phyloP scores from a whole-genome alignment of 2,329 filamentous ascomycete genomes.

The Stemphylium vesicarium region DNA sequence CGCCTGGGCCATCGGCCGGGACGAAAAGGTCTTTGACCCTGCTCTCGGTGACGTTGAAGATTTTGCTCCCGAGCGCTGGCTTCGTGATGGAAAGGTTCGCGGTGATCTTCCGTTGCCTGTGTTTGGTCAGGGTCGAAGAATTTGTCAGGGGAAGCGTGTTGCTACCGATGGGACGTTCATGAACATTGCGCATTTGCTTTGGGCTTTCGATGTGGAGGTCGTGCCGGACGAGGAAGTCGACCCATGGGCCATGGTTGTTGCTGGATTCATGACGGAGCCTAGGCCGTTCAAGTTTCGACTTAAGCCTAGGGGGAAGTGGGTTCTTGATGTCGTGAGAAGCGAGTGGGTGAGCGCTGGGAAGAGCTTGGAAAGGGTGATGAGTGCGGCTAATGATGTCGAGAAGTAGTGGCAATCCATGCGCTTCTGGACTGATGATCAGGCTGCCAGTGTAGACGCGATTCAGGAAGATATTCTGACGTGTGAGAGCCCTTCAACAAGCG shows the following conservation, averaged over 20 bases:
- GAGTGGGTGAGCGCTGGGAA: slow-evolving; percentile 9
- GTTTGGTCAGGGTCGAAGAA: slow-evolving; percentile 16
- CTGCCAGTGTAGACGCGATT: too few relatives aligned
- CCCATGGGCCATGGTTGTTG: slow-evolving; percentile 13
- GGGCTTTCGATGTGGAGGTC: slow-evolving; percentile 13
- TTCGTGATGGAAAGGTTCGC: slow-evolving; percentile 11
- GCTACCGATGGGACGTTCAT: slow-evolving; percentile 15
- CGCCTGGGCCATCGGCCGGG: slow-evolving; percentile 16
- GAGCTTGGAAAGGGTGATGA: slow-evolving; percentile 5
- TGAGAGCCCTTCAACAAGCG: too few relatives aligned
- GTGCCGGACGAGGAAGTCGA: slow-evolving; percentile 8
- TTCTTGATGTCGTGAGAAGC: slow-evolving; percentile 8
- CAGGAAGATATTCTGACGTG: too few relatives aligned
- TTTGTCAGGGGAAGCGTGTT: slow-evolving; percentile 17
- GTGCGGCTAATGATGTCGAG: slow-evolving; percentile 7
- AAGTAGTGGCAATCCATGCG: not conserved
- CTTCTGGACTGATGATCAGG: too few relatives aligned
- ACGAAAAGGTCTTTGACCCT: slow-evolving; percentile 15
- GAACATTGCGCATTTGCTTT: slow-evolving; percentile 13
- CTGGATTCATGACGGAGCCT: slow-evolving; percentile 17
- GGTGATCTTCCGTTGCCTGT: slow-evolving; percentile 14
- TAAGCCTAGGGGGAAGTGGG: slow-evolving; percentile 13
- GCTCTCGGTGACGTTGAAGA: slow-evolving; percentile 2
- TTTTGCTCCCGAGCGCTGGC: slow-evolving; percentile 16
- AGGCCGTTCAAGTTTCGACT: slow-evolving; percentile 14